Conservation (phyloP, 768 basidiomycete species). For the Auriculariales sp. region DNA sequence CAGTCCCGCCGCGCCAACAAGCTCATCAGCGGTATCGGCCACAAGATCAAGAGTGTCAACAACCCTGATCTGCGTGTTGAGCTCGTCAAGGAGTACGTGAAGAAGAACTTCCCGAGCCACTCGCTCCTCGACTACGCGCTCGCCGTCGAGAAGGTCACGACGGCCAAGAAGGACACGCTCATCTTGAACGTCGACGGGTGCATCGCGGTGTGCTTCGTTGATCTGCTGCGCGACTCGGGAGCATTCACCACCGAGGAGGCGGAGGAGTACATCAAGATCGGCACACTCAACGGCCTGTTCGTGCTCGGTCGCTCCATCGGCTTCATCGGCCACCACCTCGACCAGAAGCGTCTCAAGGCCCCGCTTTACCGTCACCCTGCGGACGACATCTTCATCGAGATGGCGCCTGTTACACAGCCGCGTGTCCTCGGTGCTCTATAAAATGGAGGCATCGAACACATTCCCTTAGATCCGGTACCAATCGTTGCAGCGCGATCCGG, state of each 20-base stretch:
- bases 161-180: constrained; percentile 93
- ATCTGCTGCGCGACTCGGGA: constrained; percentile 80
- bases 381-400: constrained; percentile 92
- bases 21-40: constrained; percentile 95
- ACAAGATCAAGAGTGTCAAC: constrained; percentile 99
- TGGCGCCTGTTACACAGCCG: constrained; percentile 73
- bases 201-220: constrained; percentile 93
- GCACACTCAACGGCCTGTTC: constrained; percentile 90
- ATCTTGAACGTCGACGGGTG: constrained; percentile 96
- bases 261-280: constrained; percentile 95
- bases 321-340: constrained; percentile 91
- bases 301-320: constrained; percentile 96
- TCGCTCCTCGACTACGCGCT: constrained; percentile 87
- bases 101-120: constrained; percentile 92
- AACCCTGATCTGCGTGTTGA: constrained; percentile 89
- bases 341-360: constrained; percentile 89
- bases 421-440: constrained; percentile 47
- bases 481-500: not conserved
- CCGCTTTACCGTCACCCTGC: constrained; percentile 88
- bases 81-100: constrained; percentile 90
- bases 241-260: constrained; percentile 95
- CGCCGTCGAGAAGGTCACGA: constrained; percentile 94
- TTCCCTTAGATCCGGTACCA: not conserved
- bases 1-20: constrained; percentile 85
- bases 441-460: constrained; percentile 1